phyloP scores from a whole-genome alignment of 371 early-diverging fungal genomes.

The Actinomortierella wolfii region DNA sequence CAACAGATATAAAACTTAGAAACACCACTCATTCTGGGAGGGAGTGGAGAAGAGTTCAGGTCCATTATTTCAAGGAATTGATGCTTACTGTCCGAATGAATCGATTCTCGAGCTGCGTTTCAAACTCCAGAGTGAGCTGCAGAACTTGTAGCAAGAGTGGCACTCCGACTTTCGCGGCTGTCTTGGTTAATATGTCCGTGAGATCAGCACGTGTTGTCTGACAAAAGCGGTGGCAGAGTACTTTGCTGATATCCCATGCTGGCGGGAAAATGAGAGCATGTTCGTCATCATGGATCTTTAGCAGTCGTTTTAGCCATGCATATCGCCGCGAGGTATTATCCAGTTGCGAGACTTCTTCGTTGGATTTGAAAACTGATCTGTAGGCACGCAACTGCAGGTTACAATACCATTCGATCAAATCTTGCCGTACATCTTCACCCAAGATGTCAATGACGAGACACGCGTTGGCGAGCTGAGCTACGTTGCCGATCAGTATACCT shows the following conservation, averaged over 20 bases:
- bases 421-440: conserved; percentile 71
- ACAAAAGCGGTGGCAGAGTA: conserved; percentile 79
- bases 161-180: conserved; percentile 59
- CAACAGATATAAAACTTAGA: background rate
- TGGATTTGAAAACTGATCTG: conserved; percentile 73
- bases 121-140: conserved; percentile 89
- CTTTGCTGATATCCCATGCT: conserved; percentile 78
- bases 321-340: conserved; percentile 89
- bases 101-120: conserved; percentile 77
- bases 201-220: conserved; percentile 71
- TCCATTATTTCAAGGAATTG: no score
- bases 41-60: no score
- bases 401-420: conserved; percentile 79
- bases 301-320: conserved; percentile 87
- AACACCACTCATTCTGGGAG: no score
- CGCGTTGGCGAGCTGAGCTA: conserved; percentile 68
- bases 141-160: conserved; percentile 74
- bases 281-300: conserved; percentile 86
- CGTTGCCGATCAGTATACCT: conserved; percentile 56
- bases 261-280: conserved; percentile 83
- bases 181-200: conserved; percentile 54
- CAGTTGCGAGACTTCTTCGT: conserved; percentile 84
- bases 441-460: conserved; percentile 80
- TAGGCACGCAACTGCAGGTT: conserved; percentile 87
- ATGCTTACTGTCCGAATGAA: conserved; percentile 61